A percentile compares a stretch with the other conserved stretches of the same genome.
phyloP scores from a whole-genome alignment of 495 filamentous ascomycete species.

The Hyaloscypha variabilis region DNA sequence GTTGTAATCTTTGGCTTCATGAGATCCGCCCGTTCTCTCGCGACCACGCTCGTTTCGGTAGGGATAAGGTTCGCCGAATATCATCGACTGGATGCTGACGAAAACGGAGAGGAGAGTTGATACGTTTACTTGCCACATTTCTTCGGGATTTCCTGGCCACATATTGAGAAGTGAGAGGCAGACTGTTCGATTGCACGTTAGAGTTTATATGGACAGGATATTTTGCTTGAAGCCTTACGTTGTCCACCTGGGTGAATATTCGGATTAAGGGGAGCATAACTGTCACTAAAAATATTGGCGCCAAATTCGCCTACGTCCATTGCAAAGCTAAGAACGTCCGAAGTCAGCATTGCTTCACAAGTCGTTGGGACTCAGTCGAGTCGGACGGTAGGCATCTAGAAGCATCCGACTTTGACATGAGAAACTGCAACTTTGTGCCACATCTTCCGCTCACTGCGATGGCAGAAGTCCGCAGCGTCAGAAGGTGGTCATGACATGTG shows the following conservation, averaged over 20 bases:
- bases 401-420: no score
- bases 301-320: not conserved
- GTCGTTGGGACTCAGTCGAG: no score
- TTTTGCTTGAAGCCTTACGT: not conserved
- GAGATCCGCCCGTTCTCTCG: no score
- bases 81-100: not conserved
- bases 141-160: not conserved
- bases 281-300: not conserved
- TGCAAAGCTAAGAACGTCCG: not conserved
- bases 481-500: no score
- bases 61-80: not conserved
- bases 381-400: no score
- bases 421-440: no score
- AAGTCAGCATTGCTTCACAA: no score
- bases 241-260: not conserved
- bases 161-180: not conserved
- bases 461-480: no score
- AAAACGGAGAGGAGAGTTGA: not conserved
- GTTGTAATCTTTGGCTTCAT: not conserved
- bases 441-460: no score
- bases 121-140: not conserved
- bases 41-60: not conserved
- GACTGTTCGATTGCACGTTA: not conserved
- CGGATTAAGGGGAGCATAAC: not conserved
- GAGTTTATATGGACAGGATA: not conserved